Evolutionary conservation across 345 rosid genomes (phyloP), one percentile per base, ranked within the genome.

Genomic region (Orychophragmus violaceus): DNA sequence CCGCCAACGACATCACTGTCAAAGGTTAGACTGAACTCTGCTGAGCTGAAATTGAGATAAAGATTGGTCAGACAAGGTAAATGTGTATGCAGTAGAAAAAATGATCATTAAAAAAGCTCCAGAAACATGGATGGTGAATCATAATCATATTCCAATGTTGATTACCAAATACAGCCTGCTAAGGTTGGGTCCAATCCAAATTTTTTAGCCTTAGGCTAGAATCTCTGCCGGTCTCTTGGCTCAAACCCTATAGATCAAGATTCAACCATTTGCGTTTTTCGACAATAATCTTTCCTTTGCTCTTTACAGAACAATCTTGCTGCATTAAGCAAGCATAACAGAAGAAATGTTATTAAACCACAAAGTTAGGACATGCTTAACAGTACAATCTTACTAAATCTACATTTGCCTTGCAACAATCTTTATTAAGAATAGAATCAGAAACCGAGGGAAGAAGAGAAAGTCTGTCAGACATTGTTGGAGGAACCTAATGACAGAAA

Each of bases 401-500:
- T 9, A 41, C 19, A 69, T 44, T 61, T 52, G 46, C 75, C 63
- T 70, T 62, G 69, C 33, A 51, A 24, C 9, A 28, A 16, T 78
- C 67, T 59, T 8, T 27, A 12, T n/a, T n/a, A n/a, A n/a, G n/a
- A n/a, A n/a, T n/a, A n/a, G n/a, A n/a, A n/a, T n/a, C n/a, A n/a
- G n/a, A n/a, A n/a, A n/a, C n/a, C n/a, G n/a, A n/a, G n/a, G n/a
- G n/a, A n/a, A n/a, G n/a, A n/a, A n/a, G n/a, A n/a, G n/a, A n/a
- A n/a, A n/a, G n/a, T n/a, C n/a, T n/a, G n/a, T n/a, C n/a, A n/a
- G n/a, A n/a, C n/a, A 63, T 54, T 46, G 80, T 60, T 69, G 88
- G 79, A 71, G 80, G 72, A 70, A 76, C 82, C 90, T 83, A 78
- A 32, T 13, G 66, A 33, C 50, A 75, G 60, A 18, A 36, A n/a